Conservation (phyloP, 768 basidiomycete species). For the Calocybe cyanea region DNA sequence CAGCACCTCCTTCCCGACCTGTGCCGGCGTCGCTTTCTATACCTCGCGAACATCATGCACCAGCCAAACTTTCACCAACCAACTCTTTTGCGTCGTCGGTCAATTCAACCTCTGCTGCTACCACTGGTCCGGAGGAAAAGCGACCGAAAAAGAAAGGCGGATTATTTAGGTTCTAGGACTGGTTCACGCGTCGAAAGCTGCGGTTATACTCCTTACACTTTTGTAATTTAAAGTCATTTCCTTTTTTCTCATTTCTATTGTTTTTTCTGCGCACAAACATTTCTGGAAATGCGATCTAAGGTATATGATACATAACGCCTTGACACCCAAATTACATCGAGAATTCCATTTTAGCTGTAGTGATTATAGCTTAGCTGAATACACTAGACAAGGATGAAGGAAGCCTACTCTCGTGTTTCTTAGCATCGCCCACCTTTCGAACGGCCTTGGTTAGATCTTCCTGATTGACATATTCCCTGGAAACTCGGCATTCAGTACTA, state of each 20-base stretch:
- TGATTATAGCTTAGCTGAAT: neutral
- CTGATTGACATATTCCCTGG: constrained; percentile 84
- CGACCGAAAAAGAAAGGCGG: constrained; percentile 79
- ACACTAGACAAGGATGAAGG: neutral
- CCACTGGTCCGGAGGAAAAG: constrained; percentile 38
- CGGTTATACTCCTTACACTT: constrained; percentile 5
- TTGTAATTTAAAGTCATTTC: constrained; percentile 14
- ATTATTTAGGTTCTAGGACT: constrained; percentile 58
- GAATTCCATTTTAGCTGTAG: constrained; percentile 53
- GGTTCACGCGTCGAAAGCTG: neutral
- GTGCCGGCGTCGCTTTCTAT: constrained; percentile 31
- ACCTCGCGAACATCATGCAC: constrained; percentile 28
- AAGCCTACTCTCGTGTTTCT: constrained; percentile 94
- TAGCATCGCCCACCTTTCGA: constrained; percentile 91
- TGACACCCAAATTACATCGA: constrained; percentile 35
- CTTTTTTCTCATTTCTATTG: too few species aligned
- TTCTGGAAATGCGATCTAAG: neutral
- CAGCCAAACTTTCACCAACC: constrained; percentile 45
- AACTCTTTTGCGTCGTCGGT: constrained; percentile 47
- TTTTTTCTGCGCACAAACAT: neutral
- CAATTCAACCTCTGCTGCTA: constrained; percentile 26
- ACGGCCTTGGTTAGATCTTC: constrained; percentile 97
- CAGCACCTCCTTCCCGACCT: constrained; percentile 48
- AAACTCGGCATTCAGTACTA: neutral
- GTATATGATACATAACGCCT: constrained; percentile 14